Evolutionary conservation across 2,329 filamentous ascomycete species (phyloP).

Genomic region (Rhinocladiella mackenziei): DNA sequence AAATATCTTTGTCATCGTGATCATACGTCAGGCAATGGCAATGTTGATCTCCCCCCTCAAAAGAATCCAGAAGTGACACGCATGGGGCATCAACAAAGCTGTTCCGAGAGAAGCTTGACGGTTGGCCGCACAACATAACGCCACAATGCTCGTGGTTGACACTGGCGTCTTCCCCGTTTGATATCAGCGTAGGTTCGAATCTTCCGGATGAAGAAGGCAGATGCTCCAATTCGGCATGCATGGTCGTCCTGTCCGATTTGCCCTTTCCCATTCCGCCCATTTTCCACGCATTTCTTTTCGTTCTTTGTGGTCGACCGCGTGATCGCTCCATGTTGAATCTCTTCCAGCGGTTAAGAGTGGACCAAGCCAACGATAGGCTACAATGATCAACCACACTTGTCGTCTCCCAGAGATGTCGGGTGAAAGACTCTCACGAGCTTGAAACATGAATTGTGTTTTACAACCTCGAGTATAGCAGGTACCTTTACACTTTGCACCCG

Average conservation of each 20-base stretch:
- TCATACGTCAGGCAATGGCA: neutral
- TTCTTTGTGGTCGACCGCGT: conserved; percentile 24
- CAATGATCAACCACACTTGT: conserved; percentile 30
- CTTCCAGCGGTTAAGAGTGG: conserved; percentile 21
- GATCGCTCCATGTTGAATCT: conserved; percentile 23
- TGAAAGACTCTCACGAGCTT: conserved; percentile 27
- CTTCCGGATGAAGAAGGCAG: conserved; percentile 28
- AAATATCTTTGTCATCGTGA: no score
- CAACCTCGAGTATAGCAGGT: conserved; percentile 28
- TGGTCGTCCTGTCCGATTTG: conserved; percentile 12
- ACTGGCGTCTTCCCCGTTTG: neutral
- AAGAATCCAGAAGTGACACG: neutral
- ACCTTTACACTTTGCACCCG: conserved; percentile 27
- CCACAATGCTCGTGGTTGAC: neutral
- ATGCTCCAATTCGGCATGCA: conserved; percentile 31
- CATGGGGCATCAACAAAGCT: neutral
- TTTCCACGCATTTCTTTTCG: conserved; percentile 26
- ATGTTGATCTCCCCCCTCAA: neutral
- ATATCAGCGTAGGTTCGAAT: conserved; percentile 26
- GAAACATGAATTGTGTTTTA: conserved; percentile 31
- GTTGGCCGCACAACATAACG: conserved; percentile 7
- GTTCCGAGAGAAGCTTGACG: neutral
- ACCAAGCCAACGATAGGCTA: conserved; percentile 30
- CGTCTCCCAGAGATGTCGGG: conserved; percentile 28
- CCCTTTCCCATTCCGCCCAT: conserved; percentile 26